These are phyloP conservation scores for Pseudozyma tsukubaensis DNA, from an alignment of 1,284 basidiomycete genomes.

Conservation along the genomic window DNA sequence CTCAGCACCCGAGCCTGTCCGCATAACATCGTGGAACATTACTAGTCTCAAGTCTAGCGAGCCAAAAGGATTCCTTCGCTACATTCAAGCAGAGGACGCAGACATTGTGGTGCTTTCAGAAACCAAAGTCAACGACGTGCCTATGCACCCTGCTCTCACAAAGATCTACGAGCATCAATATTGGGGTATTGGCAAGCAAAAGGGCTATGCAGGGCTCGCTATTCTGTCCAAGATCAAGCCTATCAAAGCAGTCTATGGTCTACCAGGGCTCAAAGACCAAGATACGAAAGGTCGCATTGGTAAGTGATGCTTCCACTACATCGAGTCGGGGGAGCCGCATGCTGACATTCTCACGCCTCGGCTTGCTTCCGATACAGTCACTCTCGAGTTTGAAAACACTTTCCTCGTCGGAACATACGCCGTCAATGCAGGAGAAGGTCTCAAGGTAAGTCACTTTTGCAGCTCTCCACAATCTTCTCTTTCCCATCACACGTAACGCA, in stretches of 20 bases:
- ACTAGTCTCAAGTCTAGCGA: slow-evolving; percentile 60
- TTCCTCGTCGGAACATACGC: slow-evolving; percentile 86
- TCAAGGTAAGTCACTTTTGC: slow-evolving; percentile 75
- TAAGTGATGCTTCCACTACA: slow-evolving; percentile 9
- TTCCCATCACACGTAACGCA: not conserved
- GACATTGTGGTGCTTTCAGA: slow-evolving; percentile 65
- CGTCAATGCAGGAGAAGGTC: slow-evolving; percentile 82
- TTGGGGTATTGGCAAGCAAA: slow-evolving; percentile 66
- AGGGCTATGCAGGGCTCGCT: slow-evolving; percentile 78
- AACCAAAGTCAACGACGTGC: slow-evolving; percentile 64
- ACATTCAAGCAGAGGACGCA: slow-evolving; percentile 64
- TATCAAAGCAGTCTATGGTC: slow-evolving; percentile 72
- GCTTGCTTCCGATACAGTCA: slow-evolving; percentile 74
- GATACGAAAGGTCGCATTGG: slow-evolving; percentile 56
- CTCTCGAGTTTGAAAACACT: slow-evolving; percentile 79
- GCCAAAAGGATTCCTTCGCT: slow-evolving; percentile 62
- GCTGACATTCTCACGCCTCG: not conserved
- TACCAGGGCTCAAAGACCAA: slow-evolving; percentile 72
- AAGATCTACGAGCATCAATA: slow-evolving; percentile 61
- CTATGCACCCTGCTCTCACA: slow-evolving; percentile 54
- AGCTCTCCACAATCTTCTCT: not conserved
- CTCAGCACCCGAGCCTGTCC: slow-evolving; percentile 26
- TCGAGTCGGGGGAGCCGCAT: not conserved
- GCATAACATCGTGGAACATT: slow-evolving; percentile 65
- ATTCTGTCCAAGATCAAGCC: slow-evolving; percentile 83